Evolutionary conservation across 1,139 yeast genomes (phyloP).

Genomic region (Diutina neorugosa): DNA sequence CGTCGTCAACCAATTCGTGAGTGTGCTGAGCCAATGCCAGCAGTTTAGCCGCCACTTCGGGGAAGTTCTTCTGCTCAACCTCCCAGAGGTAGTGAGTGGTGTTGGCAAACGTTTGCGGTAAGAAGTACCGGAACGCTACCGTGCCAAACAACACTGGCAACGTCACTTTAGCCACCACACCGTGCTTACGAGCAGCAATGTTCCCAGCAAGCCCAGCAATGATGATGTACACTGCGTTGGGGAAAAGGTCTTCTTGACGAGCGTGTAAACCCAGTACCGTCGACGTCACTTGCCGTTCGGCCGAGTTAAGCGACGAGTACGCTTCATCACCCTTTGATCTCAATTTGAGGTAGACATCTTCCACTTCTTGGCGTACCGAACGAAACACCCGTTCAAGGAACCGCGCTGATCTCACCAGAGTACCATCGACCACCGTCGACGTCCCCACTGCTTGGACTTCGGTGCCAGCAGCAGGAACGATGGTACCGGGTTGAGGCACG

Average conservation of each 20-base stretch:
- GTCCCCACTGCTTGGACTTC: conserved; percentile 32
- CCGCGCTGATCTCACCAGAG: conserved; percentile 42
- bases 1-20: conserved; percentile 30
- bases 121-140: conserved; percentile 57
- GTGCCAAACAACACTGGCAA: conserved; percentile 60
- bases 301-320: conserved; percentile 40
- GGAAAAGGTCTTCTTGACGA: conserved; percentile 61
- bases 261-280: conserved; percentile 63
- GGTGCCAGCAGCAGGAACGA: conserved; percentile 29
- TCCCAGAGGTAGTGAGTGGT: conserved; percentile 51
- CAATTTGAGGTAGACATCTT: conserved; percentile 9
- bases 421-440: conserved; percentile 41
- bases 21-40: conserved; percentile 32
- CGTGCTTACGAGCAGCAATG: conserved; percentile 64
- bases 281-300: conserved; percentile 55
- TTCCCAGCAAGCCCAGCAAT: conserved; percentile 77
- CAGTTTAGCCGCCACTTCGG: conserved; percentile 60
- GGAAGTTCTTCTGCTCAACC: conserved; percentile 53
- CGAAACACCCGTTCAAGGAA: conserved; percentile 38
- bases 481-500: conserved; percentile 43
- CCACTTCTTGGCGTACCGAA: conserved; percentile 27
- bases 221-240: conserved; percentile 59
- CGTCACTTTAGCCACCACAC: conserved; percentile 41
- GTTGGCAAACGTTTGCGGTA: conserved; percentile 69
- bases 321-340: conserved; percentile 19